Base-by-base conservation (phyloP, 768 basidiomycete species). In the Candolleomyces efflorescens region DNA sequence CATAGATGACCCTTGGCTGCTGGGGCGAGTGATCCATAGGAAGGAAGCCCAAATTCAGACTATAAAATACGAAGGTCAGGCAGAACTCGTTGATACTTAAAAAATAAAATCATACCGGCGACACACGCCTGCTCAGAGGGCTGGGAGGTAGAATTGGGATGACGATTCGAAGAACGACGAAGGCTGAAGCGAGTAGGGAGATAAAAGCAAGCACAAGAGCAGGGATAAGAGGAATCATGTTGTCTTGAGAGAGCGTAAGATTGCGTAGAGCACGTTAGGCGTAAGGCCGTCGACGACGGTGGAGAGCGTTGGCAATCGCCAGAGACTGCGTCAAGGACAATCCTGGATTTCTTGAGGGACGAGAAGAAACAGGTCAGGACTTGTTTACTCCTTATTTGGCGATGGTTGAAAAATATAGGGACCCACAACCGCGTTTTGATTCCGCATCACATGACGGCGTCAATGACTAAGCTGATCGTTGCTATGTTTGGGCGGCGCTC, bases 31-130 rank as follows among this genome's bases (percentile, higher is more conserved):
- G 81, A 81, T 63, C 78, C 78, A 69, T 83, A 87, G 66, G 83
- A 84, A 60, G 86, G 87, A 58, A 87, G 78, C 60, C 86, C 86
- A 68, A 89, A 90, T 73, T 89, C 86, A 64, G 87, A 81, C 89
- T 90, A 68, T 36, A 69, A 63, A 69, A 60, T 59, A 63, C 59
- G 61, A 52, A 60, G 50, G 67, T 23, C 32, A 32, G 32, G 5
- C 32, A 32, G 32, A 32, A 5, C 38, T 32, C n/a, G 13, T 20
- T 18, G 22, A 37, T 27, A 50, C 52, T 59, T n/a, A 52, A 58
- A 45, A 56, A 59, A 59, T 53, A 11, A 56, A 62, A 18, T 48
- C 84, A 59, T 65, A 90, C 89, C 53, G 88, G 87, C 68, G 84
- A 78, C 67, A 88, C 86, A 65, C 85, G 84, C 75, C 82, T 82